Conservation (phyloP, 169 alveolate genomes). For the Besnoitia besnoiti region DNA sequence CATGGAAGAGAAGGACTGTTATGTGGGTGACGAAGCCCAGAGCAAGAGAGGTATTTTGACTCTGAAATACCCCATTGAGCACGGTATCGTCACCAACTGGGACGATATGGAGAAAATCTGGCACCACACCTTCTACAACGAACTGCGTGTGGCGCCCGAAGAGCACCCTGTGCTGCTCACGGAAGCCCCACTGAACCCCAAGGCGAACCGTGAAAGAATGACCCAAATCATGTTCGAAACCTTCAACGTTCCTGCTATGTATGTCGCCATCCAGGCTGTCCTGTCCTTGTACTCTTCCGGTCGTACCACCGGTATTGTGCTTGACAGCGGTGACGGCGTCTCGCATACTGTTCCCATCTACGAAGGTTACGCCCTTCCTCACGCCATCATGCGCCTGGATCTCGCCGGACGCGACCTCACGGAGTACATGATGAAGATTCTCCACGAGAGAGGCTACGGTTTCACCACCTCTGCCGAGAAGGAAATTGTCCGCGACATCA, state of each 20-base stretch:
- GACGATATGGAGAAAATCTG: slow-evolving; percentile 99
- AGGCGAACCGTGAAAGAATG: slow-evolving; percentile 98
- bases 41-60: slow-evolving; percentile 97
- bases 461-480: slow-evolving; percentile 97
- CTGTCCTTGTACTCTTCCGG: slow-evolving; percentile 99
- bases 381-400: slow-evolving; percentile 95
- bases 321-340: slow-evolving; percentile 99
- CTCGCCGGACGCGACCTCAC: slow-evolving; percentile 99
- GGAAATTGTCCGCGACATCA: slow-evolving; percentile 98
- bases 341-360: slow-evolving; percentile 99
- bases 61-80: slow-evolving; percentile 98
- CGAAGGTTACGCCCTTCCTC: slow-evolving; percentile 99
- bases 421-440: slow-evolving; percentile 93
- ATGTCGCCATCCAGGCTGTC: slow-evolving; percentile 97
- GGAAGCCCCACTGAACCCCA: slow-evolving; percentile 99
- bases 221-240: slow-evolving; percentile 97
- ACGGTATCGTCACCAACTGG: slow-evolving; percentile 99
- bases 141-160: slow-evolving; percentile 97
- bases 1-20: slow-evolving; percentile 95
- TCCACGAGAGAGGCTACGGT: slow-evolving; percentile 95
- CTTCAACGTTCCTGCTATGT: slow-evolving; percentile 98
- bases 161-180: slow-evolving; percentile 98
- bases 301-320: slow-evolving; percentile 98
- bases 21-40: slow-evolving; percentile 99
- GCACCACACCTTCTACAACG: slow-evolving; percentile 99